Percentiles rank a stretch among this genome's conserved stretches.
Conservation (phyloP, 768 basidiomycete species). For the Tulasnella sp. region DNA sequence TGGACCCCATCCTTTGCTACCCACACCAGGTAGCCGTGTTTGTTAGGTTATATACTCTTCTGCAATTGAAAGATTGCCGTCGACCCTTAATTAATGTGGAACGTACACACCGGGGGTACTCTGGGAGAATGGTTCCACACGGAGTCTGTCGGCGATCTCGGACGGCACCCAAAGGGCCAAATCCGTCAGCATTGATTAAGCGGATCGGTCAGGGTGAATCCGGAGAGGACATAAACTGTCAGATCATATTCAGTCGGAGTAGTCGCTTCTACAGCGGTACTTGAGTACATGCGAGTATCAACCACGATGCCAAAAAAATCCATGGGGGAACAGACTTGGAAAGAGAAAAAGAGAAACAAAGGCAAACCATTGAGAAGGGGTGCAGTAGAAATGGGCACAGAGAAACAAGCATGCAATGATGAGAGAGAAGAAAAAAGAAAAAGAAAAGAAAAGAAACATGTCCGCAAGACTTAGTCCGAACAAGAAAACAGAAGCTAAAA, state of each 20-base stretch:
- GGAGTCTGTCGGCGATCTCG: neutral
- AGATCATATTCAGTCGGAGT: constrained; percentile 1
- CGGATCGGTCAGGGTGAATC: neutral
- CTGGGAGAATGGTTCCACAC: neutral
- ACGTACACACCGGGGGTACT: neutral
- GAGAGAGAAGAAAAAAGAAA: neutral
- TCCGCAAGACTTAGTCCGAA: neutral
- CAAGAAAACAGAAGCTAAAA: neutral
- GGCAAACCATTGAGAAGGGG: constrained; percentile 3
- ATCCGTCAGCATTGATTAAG: neutral
- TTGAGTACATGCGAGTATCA: constrained; percentile 1
- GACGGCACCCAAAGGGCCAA: neutral
- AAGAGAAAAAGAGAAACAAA: neutral
- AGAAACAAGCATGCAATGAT: constrained; percentile 5
- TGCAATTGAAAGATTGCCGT: neutral
- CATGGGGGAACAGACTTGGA: neutral
- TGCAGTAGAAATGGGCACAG: neutral
- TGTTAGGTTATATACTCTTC: neutral
- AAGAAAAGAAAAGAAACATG: neutral
- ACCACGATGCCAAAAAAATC: constrained; percentile 5
- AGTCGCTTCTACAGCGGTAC: constrained; percentile 6
- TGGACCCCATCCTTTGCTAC: neutral
- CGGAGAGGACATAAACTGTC: neutral
- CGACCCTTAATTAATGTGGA: neutral
- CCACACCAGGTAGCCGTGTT: neutral